Percentiles rank a stretch among this genome's conserved stretches.
These are phyloP conservation scores for Artemisia tridentata DNA, from an alignment of 129 eudicot genomes.

Conservation along the genomic window DNA sequence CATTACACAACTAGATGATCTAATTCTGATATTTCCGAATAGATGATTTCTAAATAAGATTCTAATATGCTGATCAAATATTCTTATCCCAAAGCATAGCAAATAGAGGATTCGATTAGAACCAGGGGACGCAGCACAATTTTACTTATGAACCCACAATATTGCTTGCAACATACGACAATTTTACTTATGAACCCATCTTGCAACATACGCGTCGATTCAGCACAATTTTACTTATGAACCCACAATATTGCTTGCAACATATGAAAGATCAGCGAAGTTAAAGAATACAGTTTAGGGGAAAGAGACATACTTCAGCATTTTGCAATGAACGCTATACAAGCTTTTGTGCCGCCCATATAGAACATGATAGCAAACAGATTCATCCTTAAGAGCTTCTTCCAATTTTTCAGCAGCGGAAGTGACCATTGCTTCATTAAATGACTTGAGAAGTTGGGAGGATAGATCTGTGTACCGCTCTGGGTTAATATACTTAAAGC, in stretches of 20 bases:
- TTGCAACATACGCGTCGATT: too few relatives aligned
- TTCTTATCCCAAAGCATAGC: neutral
- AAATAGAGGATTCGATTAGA: neutral
- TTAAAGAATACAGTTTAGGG: neutral
- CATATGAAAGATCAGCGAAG: too few relatives aligned
- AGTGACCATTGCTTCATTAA: constrained; percentile 73
- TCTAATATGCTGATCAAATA: neutral
- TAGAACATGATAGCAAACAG: constrained; percentile 52
- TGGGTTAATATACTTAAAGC: constrained; percentile 71
- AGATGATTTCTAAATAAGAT: neutral
- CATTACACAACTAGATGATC: neutral
- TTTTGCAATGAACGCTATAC: constrained; percentile 80
- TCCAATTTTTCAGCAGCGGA: constrained; percentile 60
- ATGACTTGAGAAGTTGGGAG: constrained; percentile 62
- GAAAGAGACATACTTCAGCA: constrained; percentile 59
- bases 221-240: too few relatives aligned
- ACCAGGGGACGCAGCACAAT: too few relatives aligned
- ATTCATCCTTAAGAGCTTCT: constrained; percentile 54
- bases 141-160: too few relatives aligned
- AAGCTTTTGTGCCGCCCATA: constrained; percentile 92
- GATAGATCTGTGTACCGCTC: constrained; percentile 64
- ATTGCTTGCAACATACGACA: too few relatives aligned
- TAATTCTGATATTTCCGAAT: too few relatives aligned
- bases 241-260: too few relatives aligned
- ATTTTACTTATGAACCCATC: too few relatives aligned